These are phyloP conservation scores for Geotrichum macrosporum DNA, from an alignment of 1,139 yeast species.

Conservation along the genomic window DNA sequence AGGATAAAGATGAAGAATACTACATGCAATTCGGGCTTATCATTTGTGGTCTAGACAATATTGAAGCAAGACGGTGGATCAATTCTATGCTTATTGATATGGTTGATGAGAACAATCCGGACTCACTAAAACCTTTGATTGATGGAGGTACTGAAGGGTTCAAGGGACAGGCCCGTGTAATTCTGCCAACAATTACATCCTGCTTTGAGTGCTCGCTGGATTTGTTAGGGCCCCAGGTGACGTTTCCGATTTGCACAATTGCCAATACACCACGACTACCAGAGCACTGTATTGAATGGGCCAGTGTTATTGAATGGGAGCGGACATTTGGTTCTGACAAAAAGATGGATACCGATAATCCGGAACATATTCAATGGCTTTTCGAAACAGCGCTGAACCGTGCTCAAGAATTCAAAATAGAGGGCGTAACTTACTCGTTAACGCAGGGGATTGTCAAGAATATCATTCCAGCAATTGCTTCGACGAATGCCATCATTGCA, in stretches of 20 bases:
- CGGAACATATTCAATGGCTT: constrained; percentile 65
- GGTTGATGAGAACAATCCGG: constrained; percentile 52
- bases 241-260: constrained; percentile 89
- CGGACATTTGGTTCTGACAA: constrained; percentile 42
- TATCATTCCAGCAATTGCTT: constrained; percentile 90
- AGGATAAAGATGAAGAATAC: constrained; percentile 61
- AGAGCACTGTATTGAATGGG: constrained; percentile 95
- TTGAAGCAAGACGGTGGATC: constrained; percentile 90
- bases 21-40: constrained; percentile 68
- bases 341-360: constrained; percentile 64
- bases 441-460: constrained; percentile 88
- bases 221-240: constrained; percentile 62
- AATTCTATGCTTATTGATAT: constrained; percentile 67
- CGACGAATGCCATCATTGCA: constrained; percentile 90
- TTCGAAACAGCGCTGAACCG: constrained; percentile 52
- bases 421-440: constrained; percentile 64
- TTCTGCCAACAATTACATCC: constrained; percentile 76
- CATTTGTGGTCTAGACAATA: constrained; percentile 83
- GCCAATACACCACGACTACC: constrained; percentile 92
- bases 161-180: constrained; percentile 85
- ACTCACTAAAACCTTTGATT: constrained; percentile 67
- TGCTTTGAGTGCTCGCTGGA: constrained; percentile 92
- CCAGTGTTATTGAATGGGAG: constrained; percentile 74
- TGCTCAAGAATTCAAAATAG: constrained; percentile 61
- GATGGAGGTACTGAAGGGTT: constrained; percentile 98